These are phyloP conservation scores for Aspergillus sp. DNA, from an alignment of 2,329 filamentous ascomycete genomes.

Conservation along the genomic window DNA sequence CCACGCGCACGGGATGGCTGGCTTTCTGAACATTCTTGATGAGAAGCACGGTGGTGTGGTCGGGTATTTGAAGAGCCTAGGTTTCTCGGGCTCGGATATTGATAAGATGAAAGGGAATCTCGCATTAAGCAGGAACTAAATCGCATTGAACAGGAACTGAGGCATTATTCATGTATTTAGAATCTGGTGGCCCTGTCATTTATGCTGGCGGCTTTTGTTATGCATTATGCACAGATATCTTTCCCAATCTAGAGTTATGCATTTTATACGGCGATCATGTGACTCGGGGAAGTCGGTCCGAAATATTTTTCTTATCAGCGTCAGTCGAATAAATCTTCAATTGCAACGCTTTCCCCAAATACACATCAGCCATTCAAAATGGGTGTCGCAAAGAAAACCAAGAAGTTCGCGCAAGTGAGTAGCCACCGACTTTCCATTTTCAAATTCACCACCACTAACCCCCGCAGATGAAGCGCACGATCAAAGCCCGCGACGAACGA, in stretches of 20 bases:
- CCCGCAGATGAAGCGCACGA: slow-evolving; percentile 23
- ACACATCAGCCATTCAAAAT: slow-evolving; percentile 50
- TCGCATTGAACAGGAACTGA: neutral
- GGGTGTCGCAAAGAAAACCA: slow-evolving; percentile 85
- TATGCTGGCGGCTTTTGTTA: neutral
- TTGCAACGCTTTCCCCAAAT: neutral
- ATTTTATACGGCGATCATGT: neutral
- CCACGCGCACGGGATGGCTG: slow-evolving; percentile 23
- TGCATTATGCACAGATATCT: neutral
- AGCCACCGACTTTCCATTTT: neutral
- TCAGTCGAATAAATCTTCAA: neutral
- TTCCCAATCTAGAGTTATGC: neutral
- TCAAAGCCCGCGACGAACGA: slow-evolving; percentile 21
- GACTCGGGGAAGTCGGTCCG: neutral
- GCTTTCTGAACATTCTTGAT: slow-evolving; percentile 26
- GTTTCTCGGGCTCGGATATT: slow-evolving; percentile 21
- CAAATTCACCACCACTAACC: slow-evolving; percentile 39
- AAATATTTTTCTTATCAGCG: slow-evolving; percentile 5
- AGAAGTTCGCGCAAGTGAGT: slow-evolving; percentile 87
- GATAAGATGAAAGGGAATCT: slow-evolving; percentile 23
- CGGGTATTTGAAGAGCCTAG: slow-evolving; percentile 24
- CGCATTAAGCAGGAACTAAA: neutral
- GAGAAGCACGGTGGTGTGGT: slow-evolving; percentile 20
- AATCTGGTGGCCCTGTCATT: too few species aligned
- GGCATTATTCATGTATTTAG: too few species aligned